Percentiles rank a stretch among this genome's conserved stretches.
These are phyloP conservation scores for Arthrobotrys sphaeroides DNA, from an alignment of 2,329 filamentous ascomycete species.

Conservation along the genomic window DNA sequence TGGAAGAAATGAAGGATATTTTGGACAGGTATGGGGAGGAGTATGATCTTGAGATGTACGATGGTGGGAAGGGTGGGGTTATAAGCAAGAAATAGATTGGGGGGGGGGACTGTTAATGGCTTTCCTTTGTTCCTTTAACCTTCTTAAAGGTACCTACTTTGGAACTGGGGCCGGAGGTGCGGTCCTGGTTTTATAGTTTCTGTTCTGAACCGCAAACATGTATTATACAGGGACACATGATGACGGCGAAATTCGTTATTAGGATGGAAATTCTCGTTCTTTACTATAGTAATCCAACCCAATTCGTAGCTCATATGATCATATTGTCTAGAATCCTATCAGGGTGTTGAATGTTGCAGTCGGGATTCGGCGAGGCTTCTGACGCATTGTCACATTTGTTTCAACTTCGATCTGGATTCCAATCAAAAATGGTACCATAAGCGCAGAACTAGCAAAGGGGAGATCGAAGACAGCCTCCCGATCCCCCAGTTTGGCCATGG, in stretches of 20 bases:
- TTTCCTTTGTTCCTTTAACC: not conserved
- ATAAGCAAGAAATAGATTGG: constrained; percentile 18
- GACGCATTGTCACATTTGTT: no score
- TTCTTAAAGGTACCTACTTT: not conserved
- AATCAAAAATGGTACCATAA: not conserved
- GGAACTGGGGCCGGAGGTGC: no score
- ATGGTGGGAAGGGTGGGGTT: constrained; percentile 73
- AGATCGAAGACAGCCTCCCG: not conserved
- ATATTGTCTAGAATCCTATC: no score
- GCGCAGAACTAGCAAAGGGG: not conserved
- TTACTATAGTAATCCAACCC: no score
- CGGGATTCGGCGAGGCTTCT: no score
- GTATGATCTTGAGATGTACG: constrained; percentile 82
- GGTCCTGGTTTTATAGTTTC: no score
- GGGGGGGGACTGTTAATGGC: not conserved
- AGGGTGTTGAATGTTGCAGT: not conserved
- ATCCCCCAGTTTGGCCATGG: constrained; percentile 8
- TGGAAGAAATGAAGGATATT: constrained; percentile 77
- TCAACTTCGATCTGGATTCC: not conserved
- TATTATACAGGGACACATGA: constrained; percentile 1
- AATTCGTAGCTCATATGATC: no score
- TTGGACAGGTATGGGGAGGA: constrained; percentile 74
- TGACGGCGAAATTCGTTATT: not conserved
- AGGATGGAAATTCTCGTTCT: no score
- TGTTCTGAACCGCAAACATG: not conserved